Conservation (phyloP, 495 filamentous ascomycete genomes). For the Evansstolkia leycettana region DNA sequence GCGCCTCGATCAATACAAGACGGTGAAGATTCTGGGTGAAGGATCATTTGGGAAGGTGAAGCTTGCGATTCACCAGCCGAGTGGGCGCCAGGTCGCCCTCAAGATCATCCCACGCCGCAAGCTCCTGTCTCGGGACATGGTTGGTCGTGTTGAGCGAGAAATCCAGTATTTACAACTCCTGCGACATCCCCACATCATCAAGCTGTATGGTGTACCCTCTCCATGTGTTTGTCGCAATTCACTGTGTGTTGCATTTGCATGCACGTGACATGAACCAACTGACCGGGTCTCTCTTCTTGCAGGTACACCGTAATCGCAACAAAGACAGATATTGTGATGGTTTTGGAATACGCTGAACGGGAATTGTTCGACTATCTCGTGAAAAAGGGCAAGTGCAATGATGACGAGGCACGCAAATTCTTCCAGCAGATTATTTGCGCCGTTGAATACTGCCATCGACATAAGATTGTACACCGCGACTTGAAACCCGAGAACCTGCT, state of each 20-base stretch:
- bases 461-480: slow-evolving; percentile 97
- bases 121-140: slow-evolving; percentile 91
- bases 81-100: slow-evolving; percentile 84
- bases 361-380: slow-evolving; percentile 98
- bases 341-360: slow-evolving; percentile 90
- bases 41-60: slow-evolving; percentile 98
- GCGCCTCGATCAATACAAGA: slow-evolving; percentile 80
- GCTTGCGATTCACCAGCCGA: slow-evolving; percentile 81
- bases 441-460: slow-evolving; percentile 96
- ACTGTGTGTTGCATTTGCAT: too few relatives aligned
- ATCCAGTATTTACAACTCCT: slow-evolving; percentile 95
- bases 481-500: slow-evolving; percentile 95
- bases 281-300: slow-evolving; percentile 3
- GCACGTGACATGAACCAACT: not conserved
- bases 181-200: slow-evolving; percentile 97
- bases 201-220: slow-evolving; percentile 55
- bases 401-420: slow-evolving; percentile 84
- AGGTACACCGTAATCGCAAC: slow-evolving; percentile 96
- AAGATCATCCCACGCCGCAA: slow-evolving; percentile 97
- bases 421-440: slow-evolving; percentile 99
- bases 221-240: not conserved
- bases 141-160: slow-evolving; percentile 89
- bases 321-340: slow-evolving; percentile 91
- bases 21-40: slow-evolving; percentile 84
- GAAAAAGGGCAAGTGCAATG: slow-evolving; percentile 73